Conservation (phyloP, 192 early-diverging fungal genomes). For the Rhizophagus sp. region DNA sequence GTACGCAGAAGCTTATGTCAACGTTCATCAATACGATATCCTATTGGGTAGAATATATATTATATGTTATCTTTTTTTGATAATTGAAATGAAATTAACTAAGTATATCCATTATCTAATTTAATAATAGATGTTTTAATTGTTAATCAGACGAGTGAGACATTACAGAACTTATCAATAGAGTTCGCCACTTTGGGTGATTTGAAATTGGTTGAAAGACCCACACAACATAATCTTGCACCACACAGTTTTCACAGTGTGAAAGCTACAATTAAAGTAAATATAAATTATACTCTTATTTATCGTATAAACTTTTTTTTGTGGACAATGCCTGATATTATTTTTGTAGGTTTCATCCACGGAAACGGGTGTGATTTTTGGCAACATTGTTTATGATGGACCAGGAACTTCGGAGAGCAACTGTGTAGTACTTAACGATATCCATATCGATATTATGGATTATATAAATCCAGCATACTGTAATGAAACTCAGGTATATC, state of each 20-base stretch:
- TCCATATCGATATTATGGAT: conserved; percentile 99
- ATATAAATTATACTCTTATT: too few relatives aligned
- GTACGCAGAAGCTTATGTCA: conserved; percentile 98
- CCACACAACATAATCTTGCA: conserved; percentile 81
- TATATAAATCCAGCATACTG: conserved; percentile 94
- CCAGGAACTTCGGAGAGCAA: conserved; percentile 85
- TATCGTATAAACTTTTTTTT: neutral
- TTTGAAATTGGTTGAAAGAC: conserved; percentile 95
- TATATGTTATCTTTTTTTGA: neutral
- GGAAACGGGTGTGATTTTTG: conserved; percentile 97
- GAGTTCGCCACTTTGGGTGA: conserved; percentile 99
- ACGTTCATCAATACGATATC: conserved; percentile 97
- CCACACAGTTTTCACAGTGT: conserved; percentile 93
- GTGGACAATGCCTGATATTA: neutral
- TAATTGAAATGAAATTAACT: neutral
- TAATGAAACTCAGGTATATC: conserved; percentile 74
- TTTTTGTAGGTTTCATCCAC: conserved; percentile 81
- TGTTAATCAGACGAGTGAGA: conserved; percentile 94
- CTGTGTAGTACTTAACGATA: conserved; percentile 95
- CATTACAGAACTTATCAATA: conserved; percentile 94
- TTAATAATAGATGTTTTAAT: conserved; percentile 81
- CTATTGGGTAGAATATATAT: conserved; percentile 61
- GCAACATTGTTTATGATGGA: conserved; percentile 99
- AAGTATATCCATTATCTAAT: neutral
- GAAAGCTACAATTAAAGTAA: conserved; percentile 94